These are phyloP conservation scores for Leccinum subgranulosum DNA, from an alignment of 768 basidiomycete species.

Conservation along the genomic window DNA sequence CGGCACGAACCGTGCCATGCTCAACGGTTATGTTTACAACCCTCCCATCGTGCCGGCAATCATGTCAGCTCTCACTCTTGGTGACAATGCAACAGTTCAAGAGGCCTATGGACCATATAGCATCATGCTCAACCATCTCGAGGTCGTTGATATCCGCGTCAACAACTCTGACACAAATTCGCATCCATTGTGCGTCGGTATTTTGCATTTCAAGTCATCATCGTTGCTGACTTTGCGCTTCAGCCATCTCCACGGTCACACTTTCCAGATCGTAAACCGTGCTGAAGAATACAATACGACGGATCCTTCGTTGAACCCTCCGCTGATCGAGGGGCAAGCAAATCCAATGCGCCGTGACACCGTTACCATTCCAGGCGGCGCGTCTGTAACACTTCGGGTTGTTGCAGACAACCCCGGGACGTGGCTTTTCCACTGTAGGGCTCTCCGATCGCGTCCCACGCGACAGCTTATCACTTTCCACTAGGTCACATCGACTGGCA, in stretches of 20 bases:
- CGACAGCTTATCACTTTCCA: not conserved
- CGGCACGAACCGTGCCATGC: conserved; percentile 81
- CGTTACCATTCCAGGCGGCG: conserved; percentile 64
- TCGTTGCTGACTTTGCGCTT: not conserved
- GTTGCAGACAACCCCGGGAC: conserved; percentile 91
- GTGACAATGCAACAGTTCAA: conserved; percentile 60
- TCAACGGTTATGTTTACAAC: conserved; percentile 70
- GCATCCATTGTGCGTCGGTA: conserved; percentile 72
- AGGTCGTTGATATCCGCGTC: conserved; percentile 75
- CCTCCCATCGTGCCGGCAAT: conserved; percentile 69
- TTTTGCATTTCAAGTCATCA: not conserved
- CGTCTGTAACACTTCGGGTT: conserved; percentile 71
- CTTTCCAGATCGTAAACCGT: conserved; percentile 76
- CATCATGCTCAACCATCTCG: conserved; percentile 70
- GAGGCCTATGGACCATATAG: conserved; percentile 77
- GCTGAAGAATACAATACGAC: conserved; percentile 65
- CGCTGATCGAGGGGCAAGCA: conserved; percentile 66
- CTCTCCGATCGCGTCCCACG: not conserved
- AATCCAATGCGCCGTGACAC: conserved; percentile 97
- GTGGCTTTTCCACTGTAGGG: conserved; percentile 81
- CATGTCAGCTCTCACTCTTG: conserved; percentile 75
- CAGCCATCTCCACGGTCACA: conserved; percentile 92
- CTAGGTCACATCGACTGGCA: conserved; percentile 87
- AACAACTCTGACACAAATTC: conserved; percentile 70
- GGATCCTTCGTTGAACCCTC: conserved; percentile 79